Percentiles rank a stretch among this genome's conserved stretches.
Conservation (phyloP, 2,329 filamentous ascomycete genomes). For the Tolypocladium endophyticum region DNA sequence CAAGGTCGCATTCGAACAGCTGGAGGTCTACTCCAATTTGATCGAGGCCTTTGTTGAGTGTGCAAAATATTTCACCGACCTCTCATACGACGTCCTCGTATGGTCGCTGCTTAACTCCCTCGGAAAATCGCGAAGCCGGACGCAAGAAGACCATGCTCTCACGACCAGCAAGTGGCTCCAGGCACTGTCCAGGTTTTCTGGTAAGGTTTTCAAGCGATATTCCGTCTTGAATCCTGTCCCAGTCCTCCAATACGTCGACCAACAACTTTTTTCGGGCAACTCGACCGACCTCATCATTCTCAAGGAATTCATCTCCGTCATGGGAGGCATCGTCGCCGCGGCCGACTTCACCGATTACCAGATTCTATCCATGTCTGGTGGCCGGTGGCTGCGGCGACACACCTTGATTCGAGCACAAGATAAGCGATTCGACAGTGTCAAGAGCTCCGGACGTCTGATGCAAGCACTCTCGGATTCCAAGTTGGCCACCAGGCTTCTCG, state of each 20-base stretch:
- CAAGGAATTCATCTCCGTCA: conserved; percentile 79
- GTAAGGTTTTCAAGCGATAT: conserved; percentile 81
- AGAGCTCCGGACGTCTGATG: conserved; percentile 70
- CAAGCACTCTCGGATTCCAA: conserved; percentile 67
- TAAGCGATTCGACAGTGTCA: conserved; percentile 63
- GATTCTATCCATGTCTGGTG: conserved; percentile 79
- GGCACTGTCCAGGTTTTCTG: conserved; percentile 81
- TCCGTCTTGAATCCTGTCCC: conserved; percentile 73
- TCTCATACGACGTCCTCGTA: conserved; percentile 86
- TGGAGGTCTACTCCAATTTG: conserved; percentile 89
- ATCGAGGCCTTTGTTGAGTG: conserved; percentile 94
- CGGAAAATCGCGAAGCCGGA: conserved; percentile 51
- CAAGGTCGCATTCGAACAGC: conserved; percentile 76
- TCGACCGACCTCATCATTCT: conserved; percentile 86
- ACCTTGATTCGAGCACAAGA: conserved; percentile 75
- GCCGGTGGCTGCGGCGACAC: conserved; percentile 66
- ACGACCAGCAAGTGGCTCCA: conserved; percentile 88
- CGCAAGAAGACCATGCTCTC: conserved; percentile 50
- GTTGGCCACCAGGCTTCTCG: conserved; percentile 72
- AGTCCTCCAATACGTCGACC: conserved; percentile 79
- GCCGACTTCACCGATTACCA: conserved; percentile 83
- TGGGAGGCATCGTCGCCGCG: conserved; percentile 87
- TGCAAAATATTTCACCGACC: conserved; percentile 81
- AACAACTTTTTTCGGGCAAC: conserved; percentile 72
- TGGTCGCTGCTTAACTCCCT: conserved; percentile 80